Percentiles rank a stretch among this genome's conserved stretches.
Conservation (phyloP, 2,329 filamentous ascomycete species). For the Cytospora chrysosperma region DNA sequence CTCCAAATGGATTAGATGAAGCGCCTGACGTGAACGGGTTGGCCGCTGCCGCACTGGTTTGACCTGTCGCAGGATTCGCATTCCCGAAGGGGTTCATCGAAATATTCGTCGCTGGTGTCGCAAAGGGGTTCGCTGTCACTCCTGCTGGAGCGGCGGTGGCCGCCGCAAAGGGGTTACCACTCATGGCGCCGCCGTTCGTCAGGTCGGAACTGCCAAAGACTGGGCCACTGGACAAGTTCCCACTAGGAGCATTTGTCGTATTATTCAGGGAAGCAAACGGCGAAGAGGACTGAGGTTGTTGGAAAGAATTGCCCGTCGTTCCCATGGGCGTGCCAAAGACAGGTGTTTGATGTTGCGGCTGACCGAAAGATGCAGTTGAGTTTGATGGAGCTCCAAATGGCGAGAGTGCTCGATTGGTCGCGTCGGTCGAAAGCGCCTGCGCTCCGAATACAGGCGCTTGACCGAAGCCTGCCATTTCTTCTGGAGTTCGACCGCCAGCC, state of each 20-base stretch:
- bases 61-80: not conserved
- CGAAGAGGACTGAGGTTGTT: not conserved
- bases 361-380: constrained; percentile 16
- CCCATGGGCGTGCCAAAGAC: constrained; percentile 18
- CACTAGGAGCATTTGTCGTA: constrained; percentile 5
- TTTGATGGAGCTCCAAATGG: constrained; percentile 24
- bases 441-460: constrained; percentile 24
- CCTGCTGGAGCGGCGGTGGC: constrained; percentile 2
- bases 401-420: constrained; percentile 19
- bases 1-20: constrained; percentile 11
- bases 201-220: constrained; percentile 10
- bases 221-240: constrained; percentile 4
- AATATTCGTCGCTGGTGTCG: constrained; percentile 13
- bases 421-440: constrained; percentile 24
- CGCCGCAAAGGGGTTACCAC: constrained; percentile 21
- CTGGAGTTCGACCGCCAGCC: constrained; percentile 12
- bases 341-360: constrained; percentile 10
- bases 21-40: constrained; percentile 19
- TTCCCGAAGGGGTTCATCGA: constrained; percentile 13
- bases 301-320: not conserved
- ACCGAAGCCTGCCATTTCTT: constrained; percentile 25
- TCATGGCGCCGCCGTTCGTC: constrained; percentile 13
- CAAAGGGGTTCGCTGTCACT: constrained; percentile 24
- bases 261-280: constrained; percentile 9
- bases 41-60: not conserved